A percentile compares a stretch with the other conserved stretches of the same genome.
Evolutionary conservation across 2,329 filamentous ascomycete species (phyloP).

Genomic region (Penicillium sp.): DNA sequence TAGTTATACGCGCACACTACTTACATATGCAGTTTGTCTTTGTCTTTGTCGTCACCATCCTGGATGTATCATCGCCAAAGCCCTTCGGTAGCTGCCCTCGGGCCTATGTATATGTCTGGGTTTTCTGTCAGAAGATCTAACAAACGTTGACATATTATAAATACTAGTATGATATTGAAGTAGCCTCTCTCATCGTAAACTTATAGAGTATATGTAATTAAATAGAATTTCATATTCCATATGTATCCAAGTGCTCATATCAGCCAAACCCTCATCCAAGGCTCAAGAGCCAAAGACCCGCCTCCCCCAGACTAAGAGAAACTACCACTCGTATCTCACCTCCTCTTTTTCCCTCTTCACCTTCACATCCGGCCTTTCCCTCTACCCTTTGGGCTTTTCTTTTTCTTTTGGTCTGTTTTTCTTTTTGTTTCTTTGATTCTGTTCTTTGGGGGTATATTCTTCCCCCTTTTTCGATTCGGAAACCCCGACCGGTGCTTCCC

Average conservation of each 20-base stretch:
- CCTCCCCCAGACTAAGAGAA: slow-evolving; percentile 18
- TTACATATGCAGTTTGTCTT: neutral
- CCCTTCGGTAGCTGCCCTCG: too few relatives aligned
- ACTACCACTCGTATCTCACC: slow-evolving; percentile 14
- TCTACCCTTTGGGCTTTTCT: slow-evolving; percentile 3
- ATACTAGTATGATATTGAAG: neutral
- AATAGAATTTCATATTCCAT: neutral
- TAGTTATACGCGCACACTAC: neutral
- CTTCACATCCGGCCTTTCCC: slow-evolving; percentile 10
- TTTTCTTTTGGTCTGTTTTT: slow-evolving; percentile 14
- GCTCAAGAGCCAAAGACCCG: slow-evolving; percentile 11
- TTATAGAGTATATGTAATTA: neutral
- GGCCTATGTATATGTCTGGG: neutral
- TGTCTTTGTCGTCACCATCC: neutral
- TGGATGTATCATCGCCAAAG: slow-evolving; percentile 1
- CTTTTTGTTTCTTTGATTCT: slow-evolving; percentile 13
- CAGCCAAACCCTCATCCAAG: slow-evolving; percentile 2
- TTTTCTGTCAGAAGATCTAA: neutral
- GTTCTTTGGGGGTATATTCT: slow-evolving; percentile 2
- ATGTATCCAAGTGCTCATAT: neutral
- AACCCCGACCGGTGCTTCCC: slow-evolving; percentile 15
- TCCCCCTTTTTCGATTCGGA: slow-evolving; percentile 10
- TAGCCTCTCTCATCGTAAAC: neutral
- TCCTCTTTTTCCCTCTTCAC: slow-evolving; percentile 17
- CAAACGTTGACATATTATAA: neutral